These are phyloP conservation scores for Candida krabiensis DNA, from an alignment of 805 yeast species.

Conservation along the genomic window DNA sequence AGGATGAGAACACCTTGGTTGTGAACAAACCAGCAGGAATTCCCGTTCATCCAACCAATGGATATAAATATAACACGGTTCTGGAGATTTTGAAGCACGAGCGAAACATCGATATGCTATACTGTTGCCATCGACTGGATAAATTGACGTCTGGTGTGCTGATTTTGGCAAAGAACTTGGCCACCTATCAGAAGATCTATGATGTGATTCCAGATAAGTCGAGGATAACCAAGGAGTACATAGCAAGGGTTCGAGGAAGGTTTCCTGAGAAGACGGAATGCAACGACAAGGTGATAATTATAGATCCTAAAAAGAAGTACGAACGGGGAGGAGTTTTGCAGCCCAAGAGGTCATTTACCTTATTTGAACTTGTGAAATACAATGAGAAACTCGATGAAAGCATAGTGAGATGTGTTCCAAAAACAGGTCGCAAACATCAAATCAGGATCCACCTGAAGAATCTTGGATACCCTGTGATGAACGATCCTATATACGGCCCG, in stretches of 20 bases:
- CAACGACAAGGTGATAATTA: slow-evolving; percentile 35
- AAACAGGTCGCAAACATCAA: slow-evolving; percentile 55
- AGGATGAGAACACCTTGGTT: slow-evolving; percentile 40
- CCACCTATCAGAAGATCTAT: slow-evolving; percentile 29
- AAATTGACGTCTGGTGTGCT: slow-evolving; percentile 52
- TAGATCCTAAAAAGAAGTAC: slow-evolving; percentile 27
- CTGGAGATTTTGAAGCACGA: slow-evolving; percentile 41
- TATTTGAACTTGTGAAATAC: slow-evolving; percentile 27
- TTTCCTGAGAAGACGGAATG: slow-evolving; percentile 36
- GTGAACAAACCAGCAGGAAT: slow-evolving; percentile 53
- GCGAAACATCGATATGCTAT: slow-evolving; percentile 13
- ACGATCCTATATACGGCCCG: slow-evolving; percentile 31
- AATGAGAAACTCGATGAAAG: slow-evolving; percentile 31
- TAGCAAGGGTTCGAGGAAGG: slow-evolving; percentile 40
- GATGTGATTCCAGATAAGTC: slow-evolving; percentile 26
- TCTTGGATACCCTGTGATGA: slow-evolving; percentile 36
- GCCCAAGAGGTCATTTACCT: slow-evolving; percentile 18
- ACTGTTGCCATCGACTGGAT: slow-evolving; percentile 50
- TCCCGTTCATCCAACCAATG: slow-evolving; percentile 55
- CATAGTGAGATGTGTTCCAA: slow-evolving; percentile 44
- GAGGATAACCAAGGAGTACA: slow-evolving; percentile 35
- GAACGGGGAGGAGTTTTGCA: slow-evolving; percentile 20
- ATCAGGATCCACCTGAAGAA: slow-evolving; percentile 53
- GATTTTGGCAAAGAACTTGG: slow-evolving; percentile 39
- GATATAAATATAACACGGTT: slow-evolving; percentile 42